Evolutionary conservation across 768 basidiomycete genomes (phyloP).

Genomic region (Termitomyces sp.): DNA sequence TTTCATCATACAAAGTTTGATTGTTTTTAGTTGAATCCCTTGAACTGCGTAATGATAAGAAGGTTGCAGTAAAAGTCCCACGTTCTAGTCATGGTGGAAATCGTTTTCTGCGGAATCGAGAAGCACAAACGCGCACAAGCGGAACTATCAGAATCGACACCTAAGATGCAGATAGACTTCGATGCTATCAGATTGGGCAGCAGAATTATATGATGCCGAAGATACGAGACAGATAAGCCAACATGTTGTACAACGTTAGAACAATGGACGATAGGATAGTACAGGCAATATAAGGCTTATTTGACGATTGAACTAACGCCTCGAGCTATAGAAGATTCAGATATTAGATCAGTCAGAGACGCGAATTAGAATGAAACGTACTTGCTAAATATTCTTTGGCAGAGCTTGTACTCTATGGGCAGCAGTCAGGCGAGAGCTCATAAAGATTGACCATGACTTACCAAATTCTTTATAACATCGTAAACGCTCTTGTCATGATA

Average conservation of each 20-base stretch:
- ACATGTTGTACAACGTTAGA: neutral
- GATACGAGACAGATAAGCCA: neutral
- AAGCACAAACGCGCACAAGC: neutral
- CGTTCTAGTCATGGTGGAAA: neutral
- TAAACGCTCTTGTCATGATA: conserved; percentile 89
- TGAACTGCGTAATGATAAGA: too few relatives aligned
- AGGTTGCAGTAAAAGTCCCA: too few relatives aligned
- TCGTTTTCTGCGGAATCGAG: neutral
- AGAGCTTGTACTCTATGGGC: conserved; percentile 54
- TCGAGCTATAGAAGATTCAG: conserved; percentile 20
- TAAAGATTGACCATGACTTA: conserved; percentile 26
- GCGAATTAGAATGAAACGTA: conserved; percentile 24
- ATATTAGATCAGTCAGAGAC: neutral
- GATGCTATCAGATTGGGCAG: neutral
- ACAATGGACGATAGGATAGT: neutral
- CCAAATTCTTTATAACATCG: conserved; percentile 73
- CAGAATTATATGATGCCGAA: neutral
- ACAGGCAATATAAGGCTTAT: conserved; percentile 16
- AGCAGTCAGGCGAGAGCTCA: neutral
- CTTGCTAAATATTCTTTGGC: conserved; percentile 77
- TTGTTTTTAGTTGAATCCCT: too few relatives aligned
- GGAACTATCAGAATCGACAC: too few relatives aligned
- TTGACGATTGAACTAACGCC: conserved; percentile 50
- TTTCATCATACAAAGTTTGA: too few relatives aligned
- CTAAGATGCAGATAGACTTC: neutral